phyloP scores from a whole-genome alignment of 805 yeast species.

The Metschnikowia picachoensis region DNA sequence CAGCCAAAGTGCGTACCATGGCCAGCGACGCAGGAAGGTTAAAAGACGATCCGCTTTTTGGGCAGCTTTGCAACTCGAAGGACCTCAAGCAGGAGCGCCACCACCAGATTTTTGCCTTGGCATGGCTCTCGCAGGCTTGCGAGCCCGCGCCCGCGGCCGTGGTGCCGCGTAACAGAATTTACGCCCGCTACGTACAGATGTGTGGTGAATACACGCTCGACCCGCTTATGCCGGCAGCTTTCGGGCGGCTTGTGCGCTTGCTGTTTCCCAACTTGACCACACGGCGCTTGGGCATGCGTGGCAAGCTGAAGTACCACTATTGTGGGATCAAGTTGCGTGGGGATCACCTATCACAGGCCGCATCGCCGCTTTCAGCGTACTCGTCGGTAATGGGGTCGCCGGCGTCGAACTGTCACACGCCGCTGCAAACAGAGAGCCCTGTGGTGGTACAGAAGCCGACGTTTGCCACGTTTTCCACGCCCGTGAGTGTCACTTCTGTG shows the following conservation, averaged over 20 bases:
- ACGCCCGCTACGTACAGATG: slow-evolving; percentile 38
- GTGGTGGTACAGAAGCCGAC: slow-evolving; percentile 13
- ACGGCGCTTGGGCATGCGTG: slow-evolving; percentile 76
- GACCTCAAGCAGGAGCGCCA: slow-evolving; percentile 46
- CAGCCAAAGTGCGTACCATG: slow-evolving; percentile 10
- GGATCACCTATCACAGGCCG: slow-evolving; percentile 12
- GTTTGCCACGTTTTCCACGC: slow-evolving; percentile 16
- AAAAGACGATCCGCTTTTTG: slow-evolving; percentile 8
- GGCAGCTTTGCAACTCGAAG: slow-evolving; percentile 3
- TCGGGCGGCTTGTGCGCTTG: slow-evolving; percentile 49
- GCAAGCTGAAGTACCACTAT: slow-evolving; percentile 80
- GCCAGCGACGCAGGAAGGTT: slow-evolving; percentile 6
- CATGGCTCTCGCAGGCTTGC: slow-evolving; percentile 74
- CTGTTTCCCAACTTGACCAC: slow-evolving; percentile 59
- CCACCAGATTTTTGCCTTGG: slow-evolving; percentile 76
- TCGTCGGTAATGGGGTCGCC: slow-evolving; percentile 15
- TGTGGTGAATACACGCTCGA: slow-evolving; percentile 42
- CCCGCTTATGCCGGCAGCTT: slow-evolving; percentile 71
- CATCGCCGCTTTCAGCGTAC: slow-evolving; percentile 19
- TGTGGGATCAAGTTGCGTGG: slow-evolving; percentile 58
- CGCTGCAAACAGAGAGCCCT: slow-evolving; percentile 11
- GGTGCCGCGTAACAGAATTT: slow-evolving; percentile 40
- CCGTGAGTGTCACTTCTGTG: slow-evolving; percentile 18
- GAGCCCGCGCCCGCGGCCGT: slow-evolving; percentile 41
- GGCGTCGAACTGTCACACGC: slow-evolving; percentile 14